Conservation (phyloP, 176 grass and related monocot genomes). For the Oryza nivara region DNA sequence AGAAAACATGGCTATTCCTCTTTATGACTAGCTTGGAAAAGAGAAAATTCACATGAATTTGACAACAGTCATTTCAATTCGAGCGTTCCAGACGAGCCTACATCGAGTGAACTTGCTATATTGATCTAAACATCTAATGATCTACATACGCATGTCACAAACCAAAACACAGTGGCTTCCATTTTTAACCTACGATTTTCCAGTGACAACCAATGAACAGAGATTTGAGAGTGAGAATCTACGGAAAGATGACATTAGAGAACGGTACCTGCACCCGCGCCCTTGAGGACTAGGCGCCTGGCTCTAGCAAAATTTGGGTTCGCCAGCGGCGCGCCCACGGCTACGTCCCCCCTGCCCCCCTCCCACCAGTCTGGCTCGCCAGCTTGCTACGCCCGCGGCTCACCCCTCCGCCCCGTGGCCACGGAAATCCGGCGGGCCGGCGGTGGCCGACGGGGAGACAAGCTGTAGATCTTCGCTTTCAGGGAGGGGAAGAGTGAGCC, state of each 20-base stretch:
- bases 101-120: not conserved
- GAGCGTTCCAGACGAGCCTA: not conserved
- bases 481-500: constrained; percentile 9
- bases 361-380: no score
- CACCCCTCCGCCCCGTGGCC: no score
- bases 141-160: not conserved
- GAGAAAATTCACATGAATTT: not conserved
- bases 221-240: not conserved
- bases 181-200: not conserved
- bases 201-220: not conserved
- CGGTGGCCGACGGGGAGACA: not conserved
- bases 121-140: not conserved
- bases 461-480: constrained; percentile 28
- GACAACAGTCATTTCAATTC: not conserved
- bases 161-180: not conserved
- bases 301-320: no score
- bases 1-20: no score
- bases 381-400: no score
- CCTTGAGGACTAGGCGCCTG: no score
- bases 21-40: no score
- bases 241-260: not conserved
- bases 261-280: not conserved
- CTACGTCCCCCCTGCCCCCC: no score
- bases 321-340: no score
- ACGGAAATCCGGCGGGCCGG: not conserved